phyloP scores from a whole-genome alignment of 2,329 filamentous ascomycete genomes.

The Acephala macrosclerotiorum region DNA sequence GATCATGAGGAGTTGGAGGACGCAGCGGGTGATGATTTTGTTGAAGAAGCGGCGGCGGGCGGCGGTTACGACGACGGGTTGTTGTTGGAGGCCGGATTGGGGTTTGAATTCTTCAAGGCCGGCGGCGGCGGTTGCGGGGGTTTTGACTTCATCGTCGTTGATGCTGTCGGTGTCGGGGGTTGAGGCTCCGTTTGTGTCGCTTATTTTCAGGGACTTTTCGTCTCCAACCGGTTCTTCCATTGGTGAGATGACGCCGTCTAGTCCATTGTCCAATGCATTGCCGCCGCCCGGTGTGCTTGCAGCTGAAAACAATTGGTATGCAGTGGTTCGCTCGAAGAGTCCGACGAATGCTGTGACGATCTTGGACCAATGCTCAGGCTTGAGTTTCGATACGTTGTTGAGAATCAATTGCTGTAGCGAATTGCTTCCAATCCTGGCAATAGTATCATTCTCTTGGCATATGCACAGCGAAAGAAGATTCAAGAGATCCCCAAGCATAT shows the following conservation, averaged over 20 bases:
- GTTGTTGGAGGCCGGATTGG: conserved; percentile 77
- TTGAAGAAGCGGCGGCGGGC: conserved; percentile 97
- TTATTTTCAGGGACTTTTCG: conserved; percentile 67
- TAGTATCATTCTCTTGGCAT: conserved; percentile 98
- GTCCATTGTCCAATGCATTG: conserved; percentile 61
- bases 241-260: conserved; percentile 53
- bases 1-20: conserved; percentile 97
- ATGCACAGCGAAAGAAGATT: conserved; percentile 95
- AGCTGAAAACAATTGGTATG: conserved; percentile 94
- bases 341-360: conserved; percentile 96
- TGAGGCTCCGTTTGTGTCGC: conserved; percentile 55
- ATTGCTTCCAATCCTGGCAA: conserved; percentile 97
- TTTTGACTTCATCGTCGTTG: conserved; percentile 42
- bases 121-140: conserved; percentile 34
- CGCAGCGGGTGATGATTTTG: conserved; percentile 98
- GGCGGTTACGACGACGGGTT: conserved; percentile 90
- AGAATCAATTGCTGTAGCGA: conserved; percentile 96
- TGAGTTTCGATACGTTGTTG: conserved; percentile 95
- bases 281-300: conserved; percentile 60
- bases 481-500: conserved; percentile 97
- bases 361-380: conserved; percentile 86
- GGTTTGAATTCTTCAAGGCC: conserved; percentile 83
- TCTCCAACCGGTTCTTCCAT: conserved; percentile 39
- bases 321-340: conserved; percentile 92
- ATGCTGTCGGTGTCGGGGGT: conserved; percentile 42